Evolutionary conservation across 2,329 filamentous ascomycete species (phyloP), one percentile per base, ranked within the genome.

Genomic region (Alternaria longipes): DNA sequence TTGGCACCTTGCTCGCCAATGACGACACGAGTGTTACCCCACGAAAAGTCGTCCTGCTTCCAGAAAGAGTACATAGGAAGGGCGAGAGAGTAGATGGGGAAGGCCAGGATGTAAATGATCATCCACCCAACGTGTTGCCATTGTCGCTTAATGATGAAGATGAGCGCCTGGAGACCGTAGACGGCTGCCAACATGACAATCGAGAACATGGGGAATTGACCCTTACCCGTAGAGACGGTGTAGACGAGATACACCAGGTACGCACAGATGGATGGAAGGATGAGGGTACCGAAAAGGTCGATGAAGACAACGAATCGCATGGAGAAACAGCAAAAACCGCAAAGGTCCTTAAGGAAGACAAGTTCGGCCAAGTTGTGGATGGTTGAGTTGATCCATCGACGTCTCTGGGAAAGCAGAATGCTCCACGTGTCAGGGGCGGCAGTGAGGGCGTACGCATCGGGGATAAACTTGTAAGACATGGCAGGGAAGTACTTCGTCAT

Each of bases 91-190:
- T 94, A 97, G 70, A 99, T 91, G 0, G 95, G 95, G 83, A 91
- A 97, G 3, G 95, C 95, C n/a, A 96, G 71, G 64, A 99, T 86
- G 81, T 99, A 99, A 76, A 99, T 98, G 68, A 99, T 90, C 94
- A 99, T 98, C 95, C 95, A 99, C 69, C 95, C 95, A 63, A 99
- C 88, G 76, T 98, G 94, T 78, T 99, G 94, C 95, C 95, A 99
- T 80, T 98, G 93, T 54, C 95, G 87, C 84, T 97, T 97, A 72
- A 98, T 84, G 70, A 98, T 93, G 83, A 99, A 99, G 74, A 99
- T 96, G 62, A 98, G 81, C 3, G 94, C 94, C 77, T 99, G 95
- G 3, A 99, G 88, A 85, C 95, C 95, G 74, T 99, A 99, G 16
- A 97, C 93, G 60, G 88, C 92, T 22, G 90, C 94, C 77, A 99